Evolutionary conservation across 176 grass and related monocot species (phyloP).

Genomic region (Hyparrhenia diplandra): DNA sequence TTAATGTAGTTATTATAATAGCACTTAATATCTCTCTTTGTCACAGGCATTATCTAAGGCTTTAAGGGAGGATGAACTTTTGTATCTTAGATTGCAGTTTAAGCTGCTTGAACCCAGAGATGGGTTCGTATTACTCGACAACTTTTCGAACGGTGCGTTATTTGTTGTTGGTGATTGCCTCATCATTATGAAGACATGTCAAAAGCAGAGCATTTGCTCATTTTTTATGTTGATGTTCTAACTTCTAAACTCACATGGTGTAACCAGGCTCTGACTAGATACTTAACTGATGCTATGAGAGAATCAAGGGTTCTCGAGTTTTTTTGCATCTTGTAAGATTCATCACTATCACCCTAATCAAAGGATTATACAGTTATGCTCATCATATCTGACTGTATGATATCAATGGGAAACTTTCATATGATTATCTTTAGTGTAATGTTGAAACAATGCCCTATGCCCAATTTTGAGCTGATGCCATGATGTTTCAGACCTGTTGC

Average conservation of each 20-base stretch:
- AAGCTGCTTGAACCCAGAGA: conserved; percentile 82
- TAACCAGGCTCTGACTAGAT: conserved; percentile 54
- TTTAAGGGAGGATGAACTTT: conserved; percentile 80
- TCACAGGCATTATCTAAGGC: conserved; percentile 84
- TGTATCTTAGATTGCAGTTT: conserved; percentile 87
- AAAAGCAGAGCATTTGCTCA: conserved; percentile 11
- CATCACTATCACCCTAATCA: not conserved
- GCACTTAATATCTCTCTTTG: conserved; percentile 19
- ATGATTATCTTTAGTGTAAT: not conserved
- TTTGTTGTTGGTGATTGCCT: conserved; percentile 12
- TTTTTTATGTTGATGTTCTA: not conserved
- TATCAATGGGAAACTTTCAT: no score
- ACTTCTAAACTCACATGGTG: conserved; percentile 22
- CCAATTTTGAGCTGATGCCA: not conserved
- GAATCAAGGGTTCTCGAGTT: conserved; percentile 69
- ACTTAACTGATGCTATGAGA: conserved; percentile 78
- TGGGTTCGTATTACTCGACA: conserved; percentile 69
- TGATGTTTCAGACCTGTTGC: not conserved
- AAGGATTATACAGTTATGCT: not conserved
- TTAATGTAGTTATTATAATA: conserved; percentile 6
- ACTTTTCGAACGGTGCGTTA: conserved; percentile 76
- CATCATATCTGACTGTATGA: no score
- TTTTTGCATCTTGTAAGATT: conserved; percentile 62
- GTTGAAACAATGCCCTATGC: not conserved
- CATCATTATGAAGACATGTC: conserved; percentile 5